Conservation (phyloP, 805 yeast genomes). For the Cyberlindnera mycetangii region DNA sequence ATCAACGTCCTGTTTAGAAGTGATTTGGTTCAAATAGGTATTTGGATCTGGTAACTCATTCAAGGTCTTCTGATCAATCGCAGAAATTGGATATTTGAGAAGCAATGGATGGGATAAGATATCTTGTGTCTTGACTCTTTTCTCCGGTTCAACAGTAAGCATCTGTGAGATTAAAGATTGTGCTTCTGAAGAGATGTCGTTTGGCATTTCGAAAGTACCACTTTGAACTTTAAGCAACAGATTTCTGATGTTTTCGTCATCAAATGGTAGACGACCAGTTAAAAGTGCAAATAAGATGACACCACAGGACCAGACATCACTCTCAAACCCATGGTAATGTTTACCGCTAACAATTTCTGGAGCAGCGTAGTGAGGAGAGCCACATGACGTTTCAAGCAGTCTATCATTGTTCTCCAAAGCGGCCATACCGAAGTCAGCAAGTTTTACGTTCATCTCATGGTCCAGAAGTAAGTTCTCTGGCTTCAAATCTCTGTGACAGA, state of each 20-base stretch:
- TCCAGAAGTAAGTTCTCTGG: conserved; percentile 78
- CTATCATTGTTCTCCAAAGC: conserved; percentile 72
- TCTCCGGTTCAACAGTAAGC: conserved; percentile 67
- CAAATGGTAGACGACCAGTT: conserved; percentile 81
- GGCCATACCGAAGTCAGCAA: conserved; percentile 91
- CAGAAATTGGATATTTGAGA: conserved; percentile 49
- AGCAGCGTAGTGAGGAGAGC: conserved; percentile 87
- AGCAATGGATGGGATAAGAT: conserved; percentile 78
- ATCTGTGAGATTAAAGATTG: conserved; percentile 61
- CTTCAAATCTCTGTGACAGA: conserved; percentile 78
- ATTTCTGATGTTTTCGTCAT: conserved; percentile 74
- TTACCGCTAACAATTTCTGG: conserved; percentile 82
- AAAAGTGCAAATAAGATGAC: conserved; percentile 74
- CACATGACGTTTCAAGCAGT: conserved; percentile 77
- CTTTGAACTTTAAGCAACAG: conserved; percentile 71
- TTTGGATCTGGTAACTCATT: conserved; percentile 32
- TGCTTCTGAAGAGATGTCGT: conserved; percentile 59
- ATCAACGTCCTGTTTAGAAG: conserved; percentile 52
- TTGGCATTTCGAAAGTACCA: conserved; percentile 73
- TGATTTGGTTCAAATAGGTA: conserved; percentile 25
- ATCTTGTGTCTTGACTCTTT: conserved; percentile 65
- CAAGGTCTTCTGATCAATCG: conserved; percentile 24
- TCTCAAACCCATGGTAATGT: conserved; percentile 78
- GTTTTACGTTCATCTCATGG: conserved; percentile 62
- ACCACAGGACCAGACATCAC: conserved; percentile 90